These are phyloP conservation scores for Apophysomyces sp. DNA, from an alignment of 371 early-diverging fungal species.

Conservation along the genomic window DNA sequence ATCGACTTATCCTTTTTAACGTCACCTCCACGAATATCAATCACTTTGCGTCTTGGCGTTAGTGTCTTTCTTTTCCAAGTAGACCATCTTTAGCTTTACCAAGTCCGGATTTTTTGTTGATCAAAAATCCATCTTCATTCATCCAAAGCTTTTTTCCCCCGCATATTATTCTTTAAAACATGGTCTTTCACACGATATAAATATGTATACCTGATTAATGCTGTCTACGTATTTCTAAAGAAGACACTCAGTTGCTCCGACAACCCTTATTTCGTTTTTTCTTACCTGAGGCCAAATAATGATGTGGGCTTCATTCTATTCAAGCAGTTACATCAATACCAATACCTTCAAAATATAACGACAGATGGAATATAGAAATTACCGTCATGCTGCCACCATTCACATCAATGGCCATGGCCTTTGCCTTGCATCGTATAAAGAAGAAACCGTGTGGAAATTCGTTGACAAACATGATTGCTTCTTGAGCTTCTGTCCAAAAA, in stretches of 20 bases:
- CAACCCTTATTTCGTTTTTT: background rate
- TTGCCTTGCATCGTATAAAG: slow-evolving; percentile 38
- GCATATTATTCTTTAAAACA: background rate
- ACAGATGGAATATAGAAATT: background rate
- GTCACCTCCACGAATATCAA: slow-evolving; percentile 49
- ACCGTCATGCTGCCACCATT: slow-evolving; percentile 40
- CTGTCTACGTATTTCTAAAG: slow-evolving; percentile 47
- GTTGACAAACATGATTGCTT: background rate
- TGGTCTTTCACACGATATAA: background rate
- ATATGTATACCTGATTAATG: slow-evolving; percentile 41
- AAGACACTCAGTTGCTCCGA: background rate
- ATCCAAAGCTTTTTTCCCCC: slow-evolving; percentile 48
- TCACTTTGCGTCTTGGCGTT: too few relatives aligned
- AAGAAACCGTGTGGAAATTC: slow-evolving; percentile 46
- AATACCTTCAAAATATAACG: too few relatives aligned
- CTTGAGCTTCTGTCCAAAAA: too few relatives aligned
- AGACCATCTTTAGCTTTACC: slow-evolving; percentile 17
- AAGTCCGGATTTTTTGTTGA: slow-evolving; percentile 51
- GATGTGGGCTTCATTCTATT: slow-evolving; percentile 42
- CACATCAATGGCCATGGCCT: slow-evolving; percentile 35
- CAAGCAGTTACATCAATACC: background rate
- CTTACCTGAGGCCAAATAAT: slow-evolving; percentile 54
- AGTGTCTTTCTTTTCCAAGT: too few relatives aligned
- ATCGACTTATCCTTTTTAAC: slow-evolving; percentile 40
- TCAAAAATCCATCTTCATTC: slow-evolving; percentile 53